phyloP scores from a whole-genome alignment of 345 rosid species.

The Ceriops zippeliana region DNA sequence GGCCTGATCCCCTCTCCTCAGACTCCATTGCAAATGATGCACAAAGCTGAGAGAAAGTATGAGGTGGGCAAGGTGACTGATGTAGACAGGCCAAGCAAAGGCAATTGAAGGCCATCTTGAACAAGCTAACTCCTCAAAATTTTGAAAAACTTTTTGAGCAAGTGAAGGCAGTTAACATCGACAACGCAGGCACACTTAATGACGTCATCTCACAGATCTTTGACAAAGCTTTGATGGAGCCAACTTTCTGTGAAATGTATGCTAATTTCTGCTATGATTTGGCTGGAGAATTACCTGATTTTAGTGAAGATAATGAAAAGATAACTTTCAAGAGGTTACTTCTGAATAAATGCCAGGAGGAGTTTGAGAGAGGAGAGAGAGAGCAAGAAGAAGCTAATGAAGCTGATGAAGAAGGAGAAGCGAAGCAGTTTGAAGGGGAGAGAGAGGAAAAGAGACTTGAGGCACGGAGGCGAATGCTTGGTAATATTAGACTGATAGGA shows the following conservation, averaged over 20 bases:
- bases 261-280: slow-evolving; percentile 73
- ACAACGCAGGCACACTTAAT: slow-evolving; percentile 63
- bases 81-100: slow-evolving; percentile 83
- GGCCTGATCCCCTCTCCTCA: slow-evolving; percentile 88
- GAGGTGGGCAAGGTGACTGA: slow-evolving; percentile 76
- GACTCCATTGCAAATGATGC: slow-evolving; percentile 79
- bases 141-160: slow-evolving; percentile 89
- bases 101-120: slow-evolving; percentile 79
- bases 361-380: slow-evolving; percentile 88
- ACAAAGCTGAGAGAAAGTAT: slow-evolving; percentile 87
- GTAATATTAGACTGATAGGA: slow-evolving; percentile 94
- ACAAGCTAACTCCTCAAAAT: slow-evolving; percentile 96
- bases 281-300: slow-evolving; percentile 69
- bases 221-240: slow-evolving; percentile 98
- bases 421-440: slow-evolving; percentile 64
- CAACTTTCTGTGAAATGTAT: slow-evolving; percentile 98
- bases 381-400: slow-evolving; percentile 94
- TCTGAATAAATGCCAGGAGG: slow-evolving; percentile 93
- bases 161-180: slow-evolving; percentile 81
- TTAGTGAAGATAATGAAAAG: slow-evolving; percentile 64
- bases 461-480: slow-evolving; percentile 89
- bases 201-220: slow-evolving; percentile 91
- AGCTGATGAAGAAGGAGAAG: slow-evolving; percentile 73
- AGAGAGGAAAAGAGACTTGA: slow-evolving; percentile 83
- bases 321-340: slow-evolving; percentile 83